Conservation (phyloP, 768 basidiomycete genomes). For the Mrakia frigida region DNA sequence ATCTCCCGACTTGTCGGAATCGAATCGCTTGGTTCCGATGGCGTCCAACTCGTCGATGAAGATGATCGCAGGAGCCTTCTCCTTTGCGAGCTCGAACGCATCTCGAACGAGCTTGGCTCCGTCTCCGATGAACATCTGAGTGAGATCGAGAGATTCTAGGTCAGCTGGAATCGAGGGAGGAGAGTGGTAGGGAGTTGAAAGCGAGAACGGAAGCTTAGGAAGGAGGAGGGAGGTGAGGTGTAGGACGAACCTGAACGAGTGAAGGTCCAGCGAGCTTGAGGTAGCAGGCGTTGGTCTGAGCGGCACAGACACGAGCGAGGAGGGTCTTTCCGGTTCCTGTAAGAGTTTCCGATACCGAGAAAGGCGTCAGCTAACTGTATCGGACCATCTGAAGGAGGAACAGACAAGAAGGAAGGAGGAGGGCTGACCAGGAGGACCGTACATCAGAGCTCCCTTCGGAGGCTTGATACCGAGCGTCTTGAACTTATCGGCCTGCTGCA, state of each 20-base stretch:
- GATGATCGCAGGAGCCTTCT: conserved; percentile 98
- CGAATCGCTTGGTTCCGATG: conserved; percentile 98
- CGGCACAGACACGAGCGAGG: conserved; percentile 94
- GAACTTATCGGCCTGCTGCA: conserved; percentile 98
- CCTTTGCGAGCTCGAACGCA: conserved; percentile 94
- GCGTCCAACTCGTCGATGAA: conserved; percentile 98
- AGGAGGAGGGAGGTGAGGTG: not conserved
- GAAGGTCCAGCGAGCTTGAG: conserved; percentile 96
- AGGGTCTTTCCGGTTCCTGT: conserved; percentile 93
- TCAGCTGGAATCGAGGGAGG: not conserved
- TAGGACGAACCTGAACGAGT: conserved; percentile 65
- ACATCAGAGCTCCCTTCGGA: conserved; percentile 98
- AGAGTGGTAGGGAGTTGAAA: not conserved
- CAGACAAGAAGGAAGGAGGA: not conserved
- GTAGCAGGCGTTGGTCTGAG: conserved; percentile 96
- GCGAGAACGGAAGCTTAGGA: not conserved
- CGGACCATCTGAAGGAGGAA: not conserved
- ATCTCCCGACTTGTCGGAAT: conserved; percentile 97
- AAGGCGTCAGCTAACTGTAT: not conserved
- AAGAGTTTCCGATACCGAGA: not conserved
- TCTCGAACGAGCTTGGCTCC: conserved; percentile 98
- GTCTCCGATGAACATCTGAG: conserved; percentile 94
- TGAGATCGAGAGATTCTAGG: not conserved
- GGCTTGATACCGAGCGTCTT: conserved; percentile 96
- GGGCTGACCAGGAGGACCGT: conserved; percentile 82